Base-by-base conservation (phyloP, 768 basidiomycete species). In the Amanita exitialis region DNA sequence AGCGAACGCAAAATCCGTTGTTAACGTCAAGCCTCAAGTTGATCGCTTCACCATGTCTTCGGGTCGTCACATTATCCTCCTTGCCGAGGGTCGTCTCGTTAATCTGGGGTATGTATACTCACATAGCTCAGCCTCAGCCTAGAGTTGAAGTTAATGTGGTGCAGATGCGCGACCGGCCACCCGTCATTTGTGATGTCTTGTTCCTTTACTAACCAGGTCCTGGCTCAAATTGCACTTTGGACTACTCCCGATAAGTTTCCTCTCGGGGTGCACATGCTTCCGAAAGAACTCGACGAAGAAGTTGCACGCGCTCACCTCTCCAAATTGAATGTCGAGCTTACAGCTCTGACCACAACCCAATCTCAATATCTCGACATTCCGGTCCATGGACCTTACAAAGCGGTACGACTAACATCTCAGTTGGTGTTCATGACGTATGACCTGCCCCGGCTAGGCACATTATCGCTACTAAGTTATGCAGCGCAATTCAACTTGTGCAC, bases 161-260 rank as follows among this genome's bases (percentile, higher is more conserved):
- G 7, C 57, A 87, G 85, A 49, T 98, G 95, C 69, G 95, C 92
- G 36, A 98, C 95, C 59, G 95, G 95, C 52, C 95, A 99, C 71
- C 95, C 96, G 32, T 98, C 95, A 39, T 97, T 94, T 71, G 96
- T 99, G 73, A 99, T 99, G 96, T 98, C 95, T 15, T 98, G 94
- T 78, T 99, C 96, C 38, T 99, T 99, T 77, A 72, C 91, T 65
- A 99, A 99, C 80, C 96, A 99, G 71, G 90, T 93, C 56, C 78
- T 99, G 61, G 95, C 95, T 27, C 94, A 96, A 73, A 97, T 99
- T 63, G 94, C 92, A 20, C 84, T 99, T 66, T 99, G 92, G 92
- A 94, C 90, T 39, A 89, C 82, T 57, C 81, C 86, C 30, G 83
- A 84, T 69, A 83, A 86, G 64, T 98, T 97, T 82, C 86, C 89